Percentiles rank a stretch among this genome's conserved stretches.
phyloP scores from a whole-genome alignment of 2,329 filamentous ascomycete species.

The Aureobasidium mangrovei region DNA sequence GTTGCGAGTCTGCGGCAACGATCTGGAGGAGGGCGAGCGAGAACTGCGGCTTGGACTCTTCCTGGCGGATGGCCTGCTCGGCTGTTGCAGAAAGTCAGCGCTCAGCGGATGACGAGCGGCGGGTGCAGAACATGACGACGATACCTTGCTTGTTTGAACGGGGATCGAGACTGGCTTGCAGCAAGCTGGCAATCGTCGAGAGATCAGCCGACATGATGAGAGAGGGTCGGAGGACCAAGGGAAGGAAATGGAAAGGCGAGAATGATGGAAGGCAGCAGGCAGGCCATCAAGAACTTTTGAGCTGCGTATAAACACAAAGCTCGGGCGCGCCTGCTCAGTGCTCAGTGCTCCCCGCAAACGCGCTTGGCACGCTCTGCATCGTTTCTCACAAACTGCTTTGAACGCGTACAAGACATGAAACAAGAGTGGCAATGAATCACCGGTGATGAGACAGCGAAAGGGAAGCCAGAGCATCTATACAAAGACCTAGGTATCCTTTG shows the following conservation, averaged over 20 bases:
- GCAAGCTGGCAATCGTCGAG: slow-evolving; percentile 64
- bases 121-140: slow-evolving; percentile 18
- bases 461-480: too few relatives aligned
- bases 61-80: slow-evolving; percentile 67
- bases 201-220: slow-evolving; percentile 51
- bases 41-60: slow-evolving; percentile 79
- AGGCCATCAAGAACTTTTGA: neutral
- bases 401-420: too few relatives aligned
- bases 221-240: neutral
- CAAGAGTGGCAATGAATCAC: too few relatives aligned
- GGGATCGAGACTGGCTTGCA: slow-evolving; percentile 85
- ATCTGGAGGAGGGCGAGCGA: slow-evolving; percentile 81
- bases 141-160: slow-evolving; percentile 81
- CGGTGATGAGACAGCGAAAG: too few relatives aligned
- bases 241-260: neutral
- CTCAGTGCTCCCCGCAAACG: neutral
- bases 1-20: slow-evolving; percentile 64
- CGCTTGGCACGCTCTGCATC: neutral
- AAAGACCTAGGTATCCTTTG: too few relatives aligned
- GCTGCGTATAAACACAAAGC: neutral
- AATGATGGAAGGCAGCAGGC: neutral
- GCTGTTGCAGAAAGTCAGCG: slow-evolving; percentile 46
- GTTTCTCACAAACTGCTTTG: too few relatives aligned
- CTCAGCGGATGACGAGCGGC: slow-evolving; percentile 1
- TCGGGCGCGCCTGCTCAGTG: neutral